phyloP scores from a whole-genome alignment of 148 eudicot genomes.

The Polygonum aviculare region DNA sequence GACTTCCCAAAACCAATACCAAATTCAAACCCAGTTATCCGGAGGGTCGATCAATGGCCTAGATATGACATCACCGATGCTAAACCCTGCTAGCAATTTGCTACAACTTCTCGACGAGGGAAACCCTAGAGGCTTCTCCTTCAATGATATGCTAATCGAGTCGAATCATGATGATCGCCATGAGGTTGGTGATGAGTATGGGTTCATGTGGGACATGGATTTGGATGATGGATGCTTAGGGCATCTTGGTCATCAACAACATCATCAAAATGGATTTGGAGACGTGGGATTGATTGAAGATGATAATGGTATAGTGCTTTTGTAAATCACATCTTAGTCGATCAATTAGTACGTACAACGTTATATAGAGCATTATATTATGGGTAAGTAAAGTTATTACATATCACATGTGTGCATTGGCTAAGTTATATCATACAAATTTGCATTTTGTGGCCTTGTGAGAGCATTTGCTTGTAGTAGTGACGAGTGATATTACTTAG shows the following conservation, averaged over 20 bases:
- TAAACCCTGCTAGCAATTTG: conserved; percentile 6
- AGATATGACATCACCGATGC: not conserved
- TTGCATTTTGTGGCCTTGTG: not conserved
- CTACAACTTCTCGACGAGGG: conserved; percentile 2
- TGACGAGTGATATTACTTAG: not conserved
- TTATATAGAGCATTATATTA: not conserved
- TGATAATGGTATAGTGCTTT: conserved; percentile 5
- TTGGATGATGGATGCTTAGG: conserved; percentile 5
- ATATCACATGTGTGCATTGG: not conserved
- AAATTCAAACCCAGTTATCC: not conserved
- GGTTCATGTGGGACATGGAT: conserved; percentile 12
- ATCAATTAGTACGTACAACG: not conserved
- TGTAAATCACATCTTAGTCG: not conserved
- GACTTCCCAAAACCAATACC: not conserved
- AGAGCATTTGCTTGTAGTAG: not conserved
- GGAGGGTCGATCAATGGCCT: not conserved
- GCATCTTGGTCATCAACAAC: not conserved
- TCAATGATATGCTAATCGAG: conserved; percentile 1
- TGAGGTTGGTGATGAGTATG: not conserved
- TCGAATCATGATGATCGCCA: not conserved
- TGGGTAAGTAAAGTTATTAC: not conserved
- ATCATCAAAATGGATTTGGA: conserved; percentile 4
- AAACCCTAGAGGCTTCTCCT: not conserved
- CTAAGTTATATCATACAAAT: not conserved
- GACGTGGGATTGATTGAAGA: conserved; percentile 1